These are phyloP conservation scores for Globisporangium cylindrosporum DNA, from an alignment of 352 stramenopile species.

Conservation along the genomic window DNA sequence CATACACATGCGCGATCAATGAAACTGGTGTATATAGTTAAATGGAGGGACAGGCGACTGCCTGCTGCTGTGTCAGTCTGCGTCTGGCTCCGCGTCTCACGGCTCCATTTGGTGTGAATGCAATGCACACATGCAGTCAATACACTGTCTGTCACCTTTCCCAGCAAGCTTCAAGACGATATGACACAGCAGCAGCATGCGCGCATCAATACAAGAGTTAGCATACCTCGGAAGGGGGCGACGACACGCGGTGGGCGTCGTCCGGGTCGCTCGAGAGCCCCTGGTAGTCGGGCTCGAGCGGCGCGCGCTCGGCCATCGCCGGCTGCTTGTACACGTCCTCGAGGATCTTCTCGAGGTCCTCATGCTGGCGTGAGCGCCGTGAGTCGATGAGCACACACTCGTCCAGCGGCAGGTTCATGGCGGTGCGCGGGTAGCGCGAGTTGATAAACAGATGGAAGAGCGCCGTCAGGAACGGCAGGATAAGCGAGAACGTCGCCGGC, in stretches of 20 bases:
- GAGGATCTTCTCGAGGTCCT: slow-evolving; percentile 55
- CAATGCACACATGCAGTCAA: neutral
- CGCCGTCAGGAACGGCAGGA: slow-evolving; percentile 62
- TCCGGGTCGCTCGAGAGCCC: slow-evolving; percentile 65
- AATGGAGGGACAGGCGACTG: neutral
- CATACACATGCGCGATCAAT: neutral
- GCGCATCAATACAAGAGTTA: neutral
- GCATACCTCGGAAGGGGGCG: slow-evolving; percentile 58
- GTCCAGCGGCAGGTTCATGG: slow-evolving; percentile 68
- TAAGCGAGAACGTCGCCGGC: slow-evolving; percentile 52
- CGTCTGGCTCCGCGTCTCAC: neutral
- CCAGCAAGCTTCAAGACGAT: neutral
- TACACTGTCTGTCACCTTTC: neutral
- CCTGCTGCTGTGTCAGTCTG: neutral
- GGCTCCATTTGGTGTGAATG: neutral
- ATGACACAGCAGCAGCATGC: slow-evolving; percentile 3
- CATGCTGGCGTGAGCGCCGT: slow-evolving; percentile 43
- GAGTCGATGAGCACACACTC: slow-evolving; percentile 74
- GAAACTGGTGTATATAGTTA: slow-evolving; percentile 10
- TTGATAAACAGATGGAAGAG: slow-evolving; percentile 74
- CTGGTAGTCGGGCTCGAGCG: slow-evolving; percentile 75
- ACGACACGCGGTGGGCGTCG: slow-evolving; percentile 59
- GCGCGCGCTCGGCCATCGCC: slow-evolving; percentile 56
- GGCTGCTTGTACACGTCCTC: slow-evolving; percentile 55
- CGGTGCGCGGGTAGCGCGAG: slow-evolving; percentile 63